These are phyloP conservation scores for Spizellomyces punctatus DNA, from an alignment of 192 early-diverging fungal genomes.

Conservation along the genomic window DNA sequence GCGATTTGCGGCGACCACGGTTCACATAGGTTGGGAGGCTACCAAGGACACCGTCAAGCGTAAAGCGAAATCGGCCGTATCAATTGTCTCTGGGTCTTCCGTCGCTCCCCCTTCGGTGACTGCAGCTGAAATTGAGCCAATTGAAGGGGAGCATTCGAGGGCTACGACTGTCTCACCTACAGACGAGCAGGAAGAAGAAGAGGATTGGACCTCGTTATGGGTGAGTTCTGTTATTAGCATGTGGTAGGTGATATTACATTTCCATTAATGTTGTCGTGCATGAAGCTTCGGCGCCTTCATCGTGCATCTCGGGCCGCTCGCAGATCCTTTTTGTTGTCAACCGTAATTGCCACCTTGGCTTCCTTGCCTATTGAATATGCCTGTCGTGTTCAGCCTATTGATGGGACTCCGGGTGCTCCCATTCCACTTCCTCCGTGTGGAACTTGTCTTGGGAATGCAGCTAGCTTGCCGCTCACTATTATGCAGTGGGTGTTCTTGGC, in stretches of 20 bases:
- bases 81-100: not conserved
- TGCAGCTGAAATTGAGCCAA: not conserved
- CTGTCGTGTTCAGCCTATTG: slow-evolving; percentile 6
- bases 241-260: not conserved
- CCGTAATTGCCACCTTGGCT: slow-evolving; percentile 24
- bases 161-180: not conserved
- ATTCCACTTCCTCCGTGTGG: slow-evolving; percentile 12
- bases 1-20: slow-evolving; percentile 2
- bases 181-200: not conserved
- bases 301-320: slow-evolving; percentile 18
- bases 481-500: slow-evolving; percentile 30
- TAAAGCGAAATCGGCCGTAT: not conserved
- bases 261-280: not conserved
- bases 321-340: slow-evolving; percentile 11
- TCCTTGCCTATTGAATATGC: slow-evolving; percentile 29
- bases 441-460: slow-evolving; percentile 23
- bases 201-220: not conserved
- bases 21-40: not conserved
- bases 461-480: slow-evolving; percentile 3
- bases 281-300: slow-evolving; percentile 14
- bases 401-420: not conserved
- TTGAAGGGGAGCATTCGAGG: not conserved
- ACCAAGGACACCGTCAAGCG: not conserved
- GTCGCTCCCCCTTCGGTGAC: not conserved
- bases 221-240: not conserved